Evolutionary conservation across 352 stramenopile species (phyloP).

Genomic region (Pythium phragmitis): DNA sequence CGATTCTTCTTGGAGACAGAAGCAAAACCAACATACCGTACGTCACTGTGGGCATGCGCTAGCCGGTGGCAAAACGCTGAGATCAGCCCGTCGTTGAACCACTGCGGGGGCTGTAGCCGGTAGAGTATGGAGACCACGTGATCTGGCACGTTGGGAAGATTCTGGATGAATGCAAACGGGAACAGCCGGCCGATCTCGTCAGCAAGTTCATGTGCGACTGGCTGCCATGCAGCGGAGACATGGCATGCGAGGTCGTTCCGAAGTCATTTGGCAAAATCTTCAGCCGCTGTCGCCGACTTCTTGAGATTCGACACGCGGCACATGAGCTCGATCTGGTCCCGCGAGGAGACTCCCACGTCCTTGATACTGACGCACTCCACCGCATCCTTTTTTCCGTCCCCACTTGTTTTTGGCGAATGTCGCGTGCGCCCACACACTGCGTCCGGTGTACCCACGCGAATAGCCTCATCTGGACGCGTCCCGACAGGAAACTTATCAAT

Average conservation of each 20-base stretch:
- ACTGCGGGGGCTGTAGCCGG: neutral
- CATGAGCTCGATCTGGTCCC: constrained; percentile 1
- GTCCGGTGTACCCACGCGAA: neutral
- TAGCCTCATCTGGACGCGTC: neutral
- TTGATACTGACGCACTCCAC: neutral
- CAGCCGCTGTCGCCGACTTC: neutral
- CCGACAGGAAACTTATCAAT: neutral
- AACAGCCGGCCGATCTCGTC: neutral
- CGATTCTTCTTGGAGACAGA: neutral
- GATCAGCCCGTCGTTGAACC: neutral
- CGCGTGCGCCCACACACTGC: neutral
- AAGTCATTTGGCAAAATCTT: neutral
- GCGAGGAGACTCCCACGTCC: neutral
- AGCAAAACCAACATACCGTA: neutral
- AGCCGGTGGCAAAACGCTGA: constrained; percentile 6
- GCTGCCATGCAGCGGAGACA: neutral
- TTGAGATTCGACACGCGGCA: neutral
- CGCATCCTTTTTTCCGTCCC: too few relatives aligned
- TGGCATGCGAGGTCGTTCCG: neutral
- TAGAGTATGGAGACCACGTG: neutral
- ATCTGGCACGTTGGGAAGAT: neutral
- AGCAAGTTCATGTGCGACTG: neutral
- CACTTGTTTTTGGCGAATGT: neutral
- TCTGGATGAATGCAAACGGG: neutral
- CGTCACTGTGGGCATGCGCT: neutral